Conservation (phyloP, 1,284 basidiomycete genomes). For the Microbotryomycetes sp. region DNA sequence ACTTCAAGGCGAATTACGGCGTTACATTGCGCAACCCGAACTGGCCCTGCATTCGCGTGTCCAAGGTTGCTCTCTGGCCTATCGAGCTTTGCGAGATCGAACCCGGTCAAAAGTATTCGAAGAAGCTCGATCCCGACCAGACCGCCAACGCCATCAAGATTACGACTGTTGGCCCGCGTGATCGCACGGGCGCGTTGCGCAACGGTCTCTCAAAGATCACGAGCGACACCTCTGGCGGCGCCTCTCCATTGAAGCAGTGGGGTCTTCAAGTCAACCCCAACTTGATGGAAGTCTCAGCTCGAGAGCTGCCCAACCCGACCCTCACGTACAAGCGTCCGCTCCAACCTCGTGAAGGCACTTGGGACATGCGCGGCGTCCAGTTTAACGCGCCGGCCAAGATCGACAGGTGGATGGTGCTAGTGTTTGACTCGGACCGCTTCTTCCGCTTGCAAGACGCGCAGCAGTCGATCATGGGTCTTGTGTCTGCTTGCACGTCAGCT, state of each 20-base stretch:
- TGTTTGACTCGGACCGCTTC: background rate
- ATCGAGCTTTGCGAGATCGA: constrained; percentile 15
- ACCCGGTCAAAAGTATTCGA: constrained; percentile 7
- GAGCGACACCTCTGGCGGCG: background rate
- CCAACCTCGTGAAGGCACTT: background rate
- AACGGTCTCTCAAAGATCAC: constrained; percentile 3
- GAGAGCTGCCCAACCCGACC: constrained; percentile 4
- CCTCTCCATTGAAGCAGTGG: background rate
- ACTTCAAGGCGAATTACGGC: constrained; percentile 7
- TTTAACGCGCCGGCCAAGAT: background rate
- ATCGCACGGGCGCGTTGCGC: constrained; percentile 2
- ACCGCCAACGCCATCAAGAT: constrained; percentile 11
- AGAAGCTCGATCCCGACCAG: constrained; percentile 11
- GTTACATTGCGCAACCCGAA: constrained; percentile 5
- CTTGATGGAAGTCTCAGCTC: constrained; percentile 7
- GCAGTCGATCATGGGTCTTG: background rate
- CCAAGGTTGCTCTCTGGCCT: constrained; percentile 10
- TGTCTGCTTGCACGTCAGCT: background rate
- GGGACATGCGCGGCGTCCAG: background rate
- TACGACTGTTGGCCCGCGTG: constrained; percentile 16
- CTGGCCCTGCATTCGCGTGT: constrained; percentile 14
- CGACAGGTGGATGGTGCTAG: background rate
- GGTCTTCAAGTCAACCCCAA: background rate
- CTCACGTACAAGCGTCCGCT: constrained; percentile 2
- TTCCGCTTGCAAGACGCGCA: background rate